phyloP scores from a whole-genome alignment of 164 flowering plant species.

The Macadamia integrifolia region DNA sequence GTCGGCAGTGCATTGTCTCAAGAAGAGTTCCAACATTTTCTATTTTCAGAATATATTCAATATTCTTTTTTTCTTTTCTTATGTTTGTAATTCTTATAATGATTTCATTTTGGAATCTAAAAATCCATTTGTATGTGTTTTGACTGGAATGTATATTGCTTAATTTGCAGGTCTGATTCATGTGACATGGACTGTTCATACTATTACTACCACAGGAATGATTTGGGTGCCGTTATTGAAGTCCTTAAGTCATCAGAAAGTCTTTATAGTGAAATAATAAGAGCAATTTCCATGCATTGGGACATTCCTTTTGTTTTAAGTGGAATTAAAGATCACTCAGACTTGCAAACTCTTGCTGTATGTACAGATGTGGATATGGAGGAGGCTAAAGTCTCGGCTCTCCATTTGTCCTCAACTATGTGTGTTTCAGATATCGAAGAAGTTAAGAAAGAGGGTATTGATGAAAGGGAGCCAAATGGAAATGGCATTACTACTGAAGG shows the following conservation, averaged over 20 bases:
- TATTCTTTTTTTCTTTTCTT: too few relatives aligned
- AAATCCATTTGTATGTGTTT: neutral
- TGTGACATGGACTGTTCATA: constrained; percentile 34
- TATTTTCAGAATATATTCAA: too few relatives aligned
- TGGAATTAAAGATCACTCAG: constrained; percentile 20
- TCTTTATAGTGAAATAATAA: constrained; percentile 36
- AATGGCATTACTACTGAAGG: constrained; percentile 6
- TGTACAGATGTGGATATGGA: constrained; percentile 11
- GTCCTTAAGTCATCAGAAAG: constrained; percentile 49
- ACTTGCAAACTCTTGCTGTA: constrained; percentile 12
- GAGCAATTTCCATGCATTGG: constrained; percentile 60
- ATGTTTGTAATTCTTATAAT: too few relatives aligned
- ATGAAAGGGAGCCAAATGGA: constrained; percentile 22
- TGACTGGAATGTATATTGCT: constrained; percentile 11
- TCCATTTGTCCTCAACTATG: constrained; percentile 2
- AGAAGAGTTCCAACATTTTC: too few relatives aligned
- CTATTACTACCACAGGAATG: constrained; percentile 56
- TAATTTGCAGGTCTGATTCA: constrained; percentile 68
- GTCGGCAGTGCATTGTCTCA: too few relatives aligned
- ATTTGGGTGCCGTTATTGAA: constrained; percentile 49
- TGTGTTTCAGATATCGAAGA: constrained; percentile 20
- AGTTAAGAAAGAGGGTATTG: constrained; percentile 17
- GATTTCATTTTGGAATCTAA: neutral
- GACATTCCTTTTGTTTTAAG: constrained; percentile 24
- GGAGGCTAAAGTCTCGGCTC: constrained; percentile 11